Base-by-base conservation (phyloP, 331 rosid genomes). In the Rosa hybrid region DNA sequence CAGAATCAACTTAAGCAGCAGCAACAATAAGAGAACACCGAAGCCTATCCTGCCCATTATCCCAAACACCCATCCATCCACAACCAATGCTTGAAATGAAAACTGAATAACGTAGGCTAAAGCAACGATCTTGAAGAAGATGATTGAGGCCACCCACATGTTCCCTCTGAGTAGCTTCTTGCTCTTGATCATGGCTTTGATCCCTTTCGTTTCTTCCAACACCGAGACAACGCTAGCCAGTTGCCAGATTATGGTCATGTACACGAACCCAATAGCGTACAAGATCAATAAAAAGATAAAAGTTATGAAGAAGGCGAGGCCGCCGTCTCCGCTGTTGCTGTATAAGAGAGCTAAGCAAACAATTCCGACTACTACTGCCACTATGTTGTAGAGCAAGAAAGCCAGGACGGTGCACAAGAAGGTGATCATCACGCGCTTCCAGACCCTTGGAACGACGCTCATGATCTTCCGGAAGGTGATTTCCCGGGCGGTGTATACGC, bases 401-500 rank as follows among this genome's bases (percentile, higher is more conserved):
- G 86, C 82, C 0, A 68, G 34, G 53, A 86, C 85, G 16, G 84
- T 76, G 56, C 91, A 94, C 1, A 92, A 1, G 67, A 94, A 94
- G 18, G 98, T 94, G 74, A 84, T 77, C 84, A 92, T 68, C 51
- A 94, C 91, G 46, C 92, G 86, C 82, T 90, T 92, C 98, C 98
- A 94, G 0, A 94, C 98, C 71, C 46, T 90, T 0, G 98, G 97
- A 9, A 94, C 97, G 3, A 91, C 96, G 62, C 86, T 88, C 81
- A 91, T 76, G 86, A 92, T 84, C 39, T 83, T 89, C 7, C 9
- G 62, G 91, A 87, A 92, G 0, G 86, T 79, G 1, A 91, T 50
- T 3, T 91, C 93, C 18, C 88, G 78, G 23, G 79, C 59, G 1
- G 97, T 89, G 87, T 88, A 93, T 30, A 92, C 75, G 25, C 89